Base-by-base conservation (phyloP, 169 alveolate species). In the Cardiosporidium cionae region DNA sequence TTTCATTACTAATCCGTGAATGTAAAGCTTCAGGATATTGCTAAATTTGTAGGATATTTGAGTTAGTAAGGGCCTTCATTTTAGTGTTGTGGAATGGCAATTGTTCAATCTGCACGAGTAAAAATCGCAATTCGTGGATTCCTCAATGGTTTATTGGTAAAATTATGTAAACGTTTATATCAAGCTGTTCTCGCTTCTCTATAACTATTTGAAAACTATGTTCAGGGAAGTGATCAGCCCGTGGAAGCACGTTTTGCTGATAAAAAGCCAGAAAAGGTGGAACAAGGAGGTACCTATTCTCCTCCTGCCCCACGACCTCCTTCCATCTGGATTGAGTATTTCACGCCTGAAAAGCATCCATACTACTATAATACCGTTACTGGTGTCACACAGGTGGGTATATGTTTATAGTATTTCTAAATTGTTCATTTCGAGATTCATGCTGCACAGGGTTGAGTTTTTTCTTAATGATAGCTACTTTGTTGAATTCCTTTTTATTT, bases 311-410 rank as follows among this genome's bases (percentile, higher is more conserved):
- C 58, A 16, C 58, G 58, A 16, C 58, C 16, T n/a, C 58, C 16
- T 16, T n/a, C 66, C 54, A 28, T 3, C 4, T 76, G 83, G 83
- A 58, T 52, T 31, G 52, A 67, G 32, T 76, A 53, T 58, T 69
- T 64, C 73, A 63, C 83, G 7, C 72, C 44, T 32, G 83, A 76
- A 6, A 70, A 70, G n/a, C 72, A 33, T 31, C 62, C 83, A 53
- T 76, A 76, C 52, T 76, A 76, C 66, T 68, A 76, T 70, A 76
- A 76, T 68, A 23, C 37, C 22, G 9, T n/a, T 35, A 76, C 83
- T 9, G 78, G 77, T 22, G 3, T 1, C 6, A 32, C 9, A 64
- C 52, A 6, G 3, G 4, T 1, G 16, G 5, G 23, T 36, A 1
- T 27, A 32, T 66, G 65, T 9, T 31, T 67, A 16, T 31, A 4